phyloP scores from a whole-genome alignment of 208 protist genomes.

The Leishmania lainsoni region DNA sequence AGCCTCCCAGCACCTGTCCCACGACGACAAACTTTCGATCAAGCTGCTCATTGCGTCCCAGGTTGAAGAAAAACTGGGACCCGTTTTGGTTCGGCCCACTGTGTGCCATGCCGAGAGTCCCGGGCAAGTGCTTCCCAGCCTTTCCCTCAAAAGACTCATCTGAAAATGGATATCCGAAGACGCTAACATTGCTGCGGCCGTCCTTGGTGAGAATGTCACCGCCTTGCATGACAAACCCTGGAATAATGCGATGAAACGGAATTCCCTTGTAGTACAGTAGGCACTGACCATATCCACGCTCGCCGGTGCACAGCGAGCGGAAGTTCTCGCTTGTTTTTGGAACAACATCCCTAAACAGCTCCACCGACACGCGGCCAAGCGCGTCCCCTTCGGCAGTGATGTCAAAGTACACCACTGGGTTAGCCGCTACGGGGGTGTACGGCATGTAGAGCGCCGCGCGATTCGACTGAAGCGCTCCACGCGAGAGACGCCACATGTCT shows the following conservation, averaged over 20 bases:
- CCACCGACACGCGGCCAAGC: conserved; percentile 84
- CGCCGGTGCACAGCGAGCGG: conserved; percentile 93
- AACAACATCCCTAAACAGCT: conserved; percentile 92
- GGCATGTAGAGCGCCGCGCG: conserved; percentile 59
- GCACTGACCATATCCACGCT: conserved; percentile 66
- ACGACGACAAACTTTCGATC: conserved; percentile 93
- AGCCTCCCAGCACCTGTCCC: conserved; percentile 87
- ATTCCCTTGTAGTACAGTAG: conserved; percentile 92
- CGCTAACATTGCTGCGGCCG: conserved; percentile 93
- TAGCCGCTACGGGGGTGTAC: conserved; percentile 52
- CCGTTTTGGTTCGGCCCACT: conserved; percentile 89
- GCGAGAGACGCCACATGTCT: conserved; percentile 24
- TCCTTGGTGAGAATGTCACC: conserved; percentile 94
- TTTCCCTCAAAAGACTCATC: conserved; percentile 95
- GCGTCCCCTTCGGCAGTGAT: conserved; percentile 82
- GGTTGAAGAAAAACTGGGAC: conserved; percentile 95
- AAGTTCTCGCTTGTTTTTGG: conserved; percentile 96
- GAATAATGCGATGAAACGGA: conserved; percentile 96
- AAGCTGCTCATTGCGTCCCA: conserved; percentile 77
- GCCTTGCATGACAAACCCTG: conserved; percentile 94
- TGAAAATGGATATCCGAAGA: conserved; percentile 93
- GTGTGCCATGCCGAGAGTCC: conserved; percentile 87
- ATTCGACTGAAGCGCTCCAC: conserved; percentile 15
- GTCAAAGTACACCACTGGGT: conserved; percentile 88
- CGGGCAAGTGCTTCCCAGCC: conserved; percentile 83